Conservation (phyloP, 2,329 filamentous ascomycete species). For the Domatiomyces globalis region DNA sequence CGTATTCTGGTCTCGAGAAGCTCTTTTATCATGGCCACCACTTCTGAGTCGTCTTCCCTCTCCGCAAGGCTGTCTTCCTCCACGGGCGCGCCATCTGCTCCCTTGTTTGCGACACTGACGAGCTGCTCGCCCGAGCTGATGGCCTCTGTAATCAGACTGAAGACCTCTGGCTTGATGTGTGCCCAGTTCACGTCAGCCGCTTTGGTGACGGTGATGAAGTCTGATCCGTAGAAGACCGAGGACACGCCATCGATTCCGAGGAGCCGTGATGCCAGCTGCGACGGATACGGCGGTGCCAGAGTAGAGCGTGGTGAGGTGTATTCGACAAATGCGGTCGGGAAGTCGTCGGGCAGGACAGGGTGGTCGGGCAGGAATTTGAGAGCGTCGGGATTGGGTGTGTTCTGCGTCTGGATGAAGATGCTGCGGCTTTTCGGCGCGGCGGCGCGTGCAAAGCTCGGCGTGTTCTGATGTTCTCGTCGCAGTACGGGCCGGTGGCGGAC, state of each 20-base stretch:
- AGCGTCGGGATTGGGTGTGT: slow-evolving; percentile 82
- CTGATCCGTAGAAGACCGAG: slow-evolving; percentile 80
- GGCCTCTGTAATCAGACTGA: slow-evolving; percentile 84
- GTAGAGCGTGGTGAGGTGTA: slow-evolving; percentile 82
- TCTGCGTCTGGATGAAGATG: slow-evolving; percentile 96
- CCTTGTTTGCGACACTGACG: slow-evolving; percentile 56
- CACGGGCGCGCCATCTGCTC: slow-evolving; percentile 35
- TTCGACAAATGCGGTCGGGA: slow-evolving; percentile 70
- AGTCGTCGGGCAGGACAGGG: slow-evolving; percentile 59
- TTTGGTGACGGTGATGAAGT: slow-evolving; percentile 97
- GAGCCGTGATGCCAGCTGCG: slow-evolving; percentile 75
- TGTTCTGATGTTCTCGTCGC: slow-evolving; percentile 27
- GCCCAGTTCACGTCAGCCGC: slow-evolving; percentile 78
- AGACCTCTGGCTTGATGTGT: slow-evolving; percentile 88
- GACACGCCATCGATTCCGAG: slow-evolving; percentile 93
- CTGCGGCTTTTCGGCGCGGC: slow-evolving; percentile 43
- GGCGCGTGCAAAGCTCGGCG: slow-evolving; percentile 16
- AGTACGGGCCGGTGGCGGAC: slow-evolving; percentile 33
- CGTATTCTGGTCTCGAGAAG: slow-evolving; percentile 86
- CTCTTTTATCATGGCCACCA: slow-evolving; percentile 98
- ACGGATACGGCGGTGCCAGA: slow-evolving; percentile 75
- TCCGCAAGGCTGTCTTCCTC: slow-evolving; percentile 60
- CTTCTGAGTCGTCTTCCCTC: slow-evolving; percentile 82
- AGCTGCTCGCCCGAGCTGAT: slow-evolving; percentile 72
- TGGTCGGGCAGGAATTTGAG: slow-evolving; percentile 94